Evolutionary conservation across 2,329 filamentous ascomycete genomes (phyloP), one percentile per base, ranked within the genome.

Genomic region (Colletotrichum trifolii): DNA sequence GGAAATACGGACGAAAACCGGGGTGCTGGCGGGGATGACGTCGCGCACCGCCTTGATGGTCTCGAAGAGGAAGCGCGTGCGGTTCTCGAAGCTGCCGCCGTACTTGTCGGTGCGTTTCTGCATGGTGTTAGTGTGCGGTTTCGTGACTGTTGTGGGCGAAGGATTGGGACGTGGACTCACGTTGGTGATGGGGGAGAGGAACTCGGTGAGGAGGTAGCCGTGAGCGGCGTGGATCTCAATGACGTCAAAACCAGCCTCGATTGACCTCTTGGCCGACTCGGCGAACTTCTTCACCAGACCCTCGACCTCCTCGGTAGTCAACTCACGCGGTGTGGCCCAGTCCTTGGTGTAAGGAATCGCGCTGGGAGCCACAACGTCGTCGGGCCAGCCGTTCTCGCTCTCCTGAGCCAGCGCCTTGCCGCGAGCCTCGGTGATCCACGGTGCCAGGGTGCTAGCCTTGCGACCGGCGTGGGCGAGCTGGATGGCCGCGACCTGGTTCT

Each of bases 381-480:
- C 77, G 0, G 84, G 84, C 88, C 87, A 90, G 9, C 88, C 87
- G 57, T 81, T 81, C 13, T 78, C 73, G 38, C 76, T 83, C 57
- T 83, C 79, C 0, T 79, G 79, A 0, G 91, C 90, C 33, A 89
- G 75, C 46, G 71, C 87, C 63, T 74, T 75, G 8, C 70, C 72
- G 17, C 52, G 64, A 78, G 66, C 84, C 74, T 53, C 85, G 76
- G 82, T 84, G 83, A 93, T 77, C 90, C 91, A 95, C 0, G 87
- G 86, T 0, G 88, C 82, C 17, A 87, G 72, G 2, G 81, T 87
- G 75, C 82, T 86, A 2, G 85, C 88, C 76, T 91, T 91, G 60
- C 89, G 82, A 2, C 94, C 94, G 0, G 93, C 93, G 72, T 97
- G 94, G 1, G 82, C 92, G 5, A 97, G 83, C 80, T 97, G 94